Percentiles rank a stretch among this genome's conserved stretches.
phyloP scores from a whole-genome alignment of 768 basidiomycete species.

The Termitomyces sp. region DNA sequence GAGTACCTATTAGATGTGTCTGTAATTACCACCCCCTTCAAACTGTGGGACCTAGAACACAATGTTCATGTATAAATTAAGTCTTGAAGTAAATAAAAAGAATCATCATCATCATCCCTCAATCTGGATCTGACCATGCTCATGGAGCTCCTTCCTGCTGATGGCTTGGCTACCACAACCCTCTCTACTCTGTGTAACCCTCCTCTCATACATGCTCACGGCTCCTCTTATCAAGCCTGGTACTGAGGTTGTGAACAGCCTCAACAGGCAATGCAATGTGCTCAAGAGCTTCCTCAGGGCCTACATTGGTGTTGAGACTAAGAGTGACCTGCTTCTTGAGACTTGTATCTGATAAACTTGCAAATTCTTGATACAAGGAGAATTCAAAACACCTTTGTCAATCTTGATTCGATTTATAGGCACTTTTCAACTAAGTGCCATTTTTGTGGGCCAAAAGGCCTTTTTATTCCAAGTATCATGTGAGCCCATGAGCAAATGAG shows the following conservation, averaged over 20 bases:
- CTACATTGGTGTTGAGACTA: conserved; percentile 83
- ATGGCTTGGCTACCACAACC: conserved; percentile 37
- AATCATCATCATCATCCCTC: too few relatives aligned
- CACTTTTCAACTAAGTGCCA: too few relatives aligned
- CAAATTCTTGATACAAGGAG: neutral
- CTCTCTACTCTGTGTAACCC: conserved; percentile 88
- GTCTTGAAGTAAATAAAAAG: too few relatives aligned
- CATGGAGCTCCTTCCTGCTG: conserved; percentile 71
- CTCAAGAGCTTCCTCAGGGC: conserved; percentile 92
- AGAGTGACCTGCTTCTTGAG: conserved; percentile 81
- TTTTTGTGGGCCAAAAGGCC: neutral
- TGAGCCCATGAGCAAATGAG: too few relatives aligned
- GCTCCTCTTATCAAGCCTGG: conserved; percentile 96
- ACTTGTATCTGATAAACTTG: conserved; percentile 79
- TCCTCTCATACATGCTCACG: conserved; percentile 94
- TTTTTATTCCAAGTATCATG: neutral
- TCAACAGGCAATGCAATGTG: conserved; percentile 92
- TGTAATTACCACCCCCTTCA: too few relatives aligned
- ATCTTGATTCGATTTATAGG: neutral
- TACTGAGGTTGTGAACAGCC: conserved; percentile 91
- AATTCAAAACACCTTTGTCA: conserved; percentile 10
- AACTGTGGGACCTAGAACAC: too few relatives aligned
- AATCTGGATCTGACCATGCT: conserved; percentile 83
- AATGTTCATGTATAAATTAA: too few relatives aligned
- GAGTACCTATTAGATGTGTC: too few relatives aligned